Base-by-base conservation (phyloP, 805 yeast genomes). In the Deakozyma indianensis region DNA sequence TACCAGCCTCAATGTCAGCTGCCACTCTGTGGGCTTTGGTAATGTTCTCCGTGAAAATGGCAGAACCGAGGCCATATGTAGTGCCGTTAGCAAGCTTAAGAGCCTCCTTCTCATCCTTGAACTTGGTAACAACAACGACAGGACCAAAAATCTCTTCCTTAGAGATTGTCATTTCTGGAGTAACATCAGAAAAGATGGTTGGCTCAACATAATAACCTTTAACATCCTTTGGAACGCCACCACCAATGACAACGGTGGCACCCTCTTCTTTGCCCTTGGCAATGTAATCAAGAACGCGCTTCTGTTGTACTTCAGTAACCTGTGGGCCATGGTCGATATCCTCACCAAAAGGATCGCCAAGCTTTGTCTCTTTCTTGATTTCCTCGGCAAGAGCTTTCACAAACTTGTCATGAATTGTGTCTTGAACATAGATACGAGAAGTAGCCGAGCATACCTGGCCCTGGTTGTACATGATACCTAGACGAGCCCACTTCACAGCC, bases 401-500 rank as follows among this genome's bases (percentile, higher is more conserved):
- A 50, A 86, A 75, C 60, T 77, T 69, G 50, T 87, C 95, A 67
- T 88, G 83, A 51, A 85, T 70, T 32, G 76, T 75, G 53, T 82
- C 90, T 65, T 90, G 95, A 48, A 87, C 82, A 63, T 83, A 83
- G 52, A 87, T 68, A 69, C 97, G 78, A 42, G 96, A 86, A 55
- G 94, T 90, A 24, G 96, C 95, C 56, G 88, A 81, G 67, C 97
- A 88, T 47, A 87, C 92, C 69, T 88, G 95, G 66, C 97, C 97
- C 60, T 87, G 79, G 72, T 88, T 88, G 73, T 75, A 84, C 74
- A 83, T 84, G 57, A 87, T 83, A 63, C 95, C 95, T 45, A 73
- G 62, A 42, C 83, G 73, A 52, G 86, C 78, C 70, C 77, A 75
- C 51, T 77, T 70, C 41, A 83, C 81, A 44, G 96, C 86, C 57